phyloP scores from a whole-genome alignment of 2,329 filamentous ascomycete genomes.

The Aureobasidium namibiae region DNA sequence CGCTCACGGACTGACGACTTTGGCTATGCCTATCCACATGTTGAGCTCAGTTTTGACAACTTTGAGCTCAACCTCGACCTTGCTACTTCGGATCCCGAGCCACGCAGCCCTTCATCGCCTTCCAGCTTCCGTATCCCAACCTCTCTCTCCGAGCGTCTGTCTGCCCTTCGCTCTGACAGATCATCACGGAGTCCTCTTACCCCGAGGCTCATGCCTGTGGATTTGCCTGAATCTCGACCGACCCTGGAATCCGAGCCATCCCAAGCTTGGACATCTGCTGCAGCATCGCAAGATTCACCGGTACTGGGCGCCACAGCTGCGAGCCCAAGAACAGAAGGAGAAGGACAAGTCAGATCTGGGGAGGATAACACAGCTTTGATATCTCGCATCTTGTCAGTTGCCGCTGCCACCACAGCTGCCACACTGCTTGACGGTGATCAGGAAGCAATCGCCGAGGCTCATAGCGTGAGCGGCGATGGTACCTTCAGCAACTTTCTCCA shows the following conservation, averaged over 20 bases:
- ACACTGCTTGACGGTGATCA: constrained; percentile 55
- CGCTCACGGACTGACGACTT: constrained; percentile 8
- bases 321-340: constrained; percentile 28
- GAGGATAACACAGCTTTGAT: constrained; percentile 57
- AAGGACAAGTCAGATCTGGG: constrained; percentile 43
- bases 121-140: constrained; percentile 17
- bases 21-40: constrained; percentile 13
- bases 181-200: constrained; percentile 12
- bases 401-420: constrained; percentile 56
- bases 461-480: constrained; percentile 46
- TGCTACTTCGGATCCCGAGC: constrained; percentile 14
- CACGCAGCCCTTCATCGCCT: constrained; percentile 14
- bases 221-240: neutral
- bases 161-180: constrained; percentile 25
- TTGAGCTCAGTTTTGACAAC: constrained; percentile 23
- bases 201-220: neutral
- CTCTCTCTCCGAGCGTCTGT: constrained; percentile 22
- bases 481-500: constrained; percentile 56
- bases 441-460: constrained; percentile 46
- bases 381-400: constrained; percentile 53
- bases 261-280: neutral
- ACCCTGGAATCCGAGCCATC: neutral
- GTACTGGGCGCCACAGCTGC: neutral
- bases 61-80: constrained; percentile 32
- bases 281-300: neutral